Base-by-base conservation (phyloP, 2,329 filamentous ascomycete genomes). In the Huntiella savannae region DNA sequence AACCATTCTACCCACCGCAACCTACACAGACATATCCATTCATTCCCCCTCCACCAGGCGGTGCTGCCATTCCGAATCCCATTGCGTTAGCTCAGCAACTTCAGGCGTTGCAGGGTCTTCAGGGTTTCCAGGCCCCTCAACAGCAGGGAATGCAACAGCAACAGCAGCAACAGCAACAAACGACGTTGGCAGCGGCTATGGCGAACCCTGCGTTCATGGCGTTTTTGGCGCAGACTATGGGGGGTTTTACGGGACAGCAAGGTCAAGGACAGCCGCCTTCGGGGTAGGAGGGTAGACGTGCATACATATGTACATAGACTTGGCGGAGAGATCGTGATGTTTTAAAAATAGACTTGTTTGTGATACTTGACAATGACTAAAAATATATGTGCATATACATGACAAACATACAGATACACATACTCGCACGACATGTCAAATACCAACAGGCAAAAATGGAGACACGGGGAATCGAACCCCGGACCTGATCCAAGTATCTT, bases 121-220 rank as follows among this genome's bases (percentile, higher is more conserved):
- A 50, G 49, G 22, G 22, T 7, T 28, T 28, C 22, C 56, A 43
- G 16, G 50, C 49, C 5, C 43, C 37, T 10, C 61, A 59, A 33
- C 59, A 61, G 39, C 60, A 51, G 6, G 55, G 61, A 35, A 46
- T 45, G 39, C 57, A 55, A 49, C 55, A 54, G 32, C 52, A 54
- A n/a, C 50, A 49, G 19, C 52, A 41, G 4, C 45, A 46, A 5
- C 45, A 47, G 19, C 40, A 42, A 19, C 17, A 37, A 12, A 35
- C 40, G 12, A 41, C 44, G 13, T 34, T 40, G 12, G 44, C 48
- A 4, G 36, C 33, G 37, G 47, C 43, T 10, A 44, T 44, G 17
- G 48, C 48, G 16, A 49, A 46, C 35, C 48, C 48, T 5, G 44
- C 44, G 11, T 49, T 47, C 7, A 46, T 49, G 43, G 41, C 43